Percentiles rank a stretch among this genome's conserved stretches.
phyloP scores from a whole-genome alignment of 139 green algal species.

The Chlorella sp. region DNA sequence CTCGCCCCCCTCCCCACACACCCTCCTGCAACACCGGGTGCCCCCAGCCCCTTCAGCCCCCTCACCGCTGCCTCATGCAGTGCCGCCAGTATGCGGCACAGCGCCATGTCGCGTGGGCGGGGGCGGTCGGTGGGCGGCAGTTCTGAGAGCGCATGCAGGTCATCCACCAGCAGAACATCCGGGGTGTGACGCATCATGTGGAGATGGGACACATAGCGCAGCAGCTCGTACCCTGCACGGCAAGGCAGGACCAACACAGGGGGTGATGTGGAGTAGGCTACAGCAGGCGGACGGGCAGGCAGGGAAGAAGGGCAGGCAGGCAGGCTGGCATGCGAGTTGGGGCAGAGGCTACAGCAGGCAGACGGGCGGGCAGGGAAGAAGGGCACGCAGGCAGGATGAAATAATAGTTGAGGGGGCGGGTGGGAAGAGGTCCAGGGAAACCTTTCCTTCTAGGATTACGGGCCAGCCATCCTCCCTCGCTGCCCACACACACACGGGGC shows the following conservation, averaged over 20 bases:
- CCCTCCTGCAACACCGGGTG: not conserved
- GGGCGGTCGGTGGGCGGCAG: constrained; percentile 19
- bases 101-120: constrained; percentile 31
- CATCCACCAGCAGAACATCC: constrained; percentile 22
- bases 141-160: constrained; percentile 1
- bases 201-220: constrained; percentile 22
- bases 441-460: not conserved
- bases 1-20: too few species aligned
- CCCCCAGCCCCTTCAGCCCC: not conserved
- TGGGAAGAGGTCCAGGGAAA: not conserved
- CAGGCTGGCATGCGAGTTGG: too few species aligned
- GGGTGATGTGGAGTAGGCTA: too few species aligned
- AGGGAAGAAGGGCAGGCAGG: not conserved
- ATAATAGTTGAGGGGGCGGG: too few species aligned
- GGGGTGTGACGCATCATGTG: not conserved
- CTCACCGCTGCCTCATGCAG: constrained; percentile 32
- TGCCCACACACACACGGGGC: not conserved
- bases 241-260: too few species aligned
- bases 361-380: not conserved
- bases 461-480: not conserved
- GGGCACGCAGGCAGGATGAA: too few species aligned
- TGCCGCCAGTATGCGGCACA: constrained; percentile 21
- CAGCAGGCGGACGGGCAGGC: not conserved
- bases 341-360: not conserved
- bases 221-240: constrained; percentile 27